Base-by-base conservation (phyloP, 192 early-diverging fungal genomes). In the Umbelopsis sp. region DNA sequence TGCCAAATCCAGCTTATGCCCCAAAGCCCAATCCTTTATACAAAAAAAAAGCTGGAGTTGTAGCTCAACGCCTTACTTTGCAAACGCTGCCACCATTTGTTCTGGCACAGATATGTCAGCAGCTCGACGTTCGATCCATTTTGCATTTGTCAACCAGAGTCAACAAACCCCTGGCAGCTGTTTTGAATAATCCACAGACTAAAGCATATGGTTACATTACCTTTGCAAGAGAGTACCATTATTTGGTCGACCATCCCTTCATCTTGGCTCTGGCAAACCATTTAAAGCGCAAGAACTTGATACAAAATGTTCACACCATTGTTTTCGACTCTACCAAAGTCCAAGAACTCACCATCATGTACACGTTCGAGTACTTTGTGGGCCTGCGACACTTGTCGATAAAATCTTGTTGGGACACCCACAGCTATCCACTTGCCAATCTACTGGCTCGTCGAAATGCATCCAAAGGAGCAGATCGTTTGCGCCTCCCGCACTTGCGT, bases 401-500 rank as follows among this genome's bases (percentile, higher is more conserved):
- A 20, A 23, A 46, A 33, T 20, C 22, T n/a, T 70, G 69, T 25
- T 70, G 52, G 49, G 52, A 55, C 25, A 23, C 55, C 23, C 52
- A 70, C 20, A 53, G 50, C 8, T 70, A 70, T 45, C 52, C 69
- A 16, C 37, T 70, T 4, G 69, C 69, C 35, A 70, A 70, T 44
- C 25, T 55, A 22, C 51, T 70, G 21, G 55, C 55, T 8, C 27
- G 55, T 7, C 10, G 55, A 61, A 61, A 61, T 12, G 45, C 52
- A 10, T 9, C 45, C 30, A 50, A 52, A 33, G 41, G 50, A 50
- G 11, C 15, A 12, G 50, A 70, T 16, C 69, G 52, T 37, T n/a
- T 70, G 41, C 50, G 45, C 3, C 35, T 70, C 8, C 51, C 69
- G 16, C 49, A 53, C 20, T 35, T 70, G 22, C 50, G 52, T 46